These are phyloP conservation scores for Angophora floribunda DNA, from an alignment of 345 rosid genomes.

Conservation along the genomic window DNA sequence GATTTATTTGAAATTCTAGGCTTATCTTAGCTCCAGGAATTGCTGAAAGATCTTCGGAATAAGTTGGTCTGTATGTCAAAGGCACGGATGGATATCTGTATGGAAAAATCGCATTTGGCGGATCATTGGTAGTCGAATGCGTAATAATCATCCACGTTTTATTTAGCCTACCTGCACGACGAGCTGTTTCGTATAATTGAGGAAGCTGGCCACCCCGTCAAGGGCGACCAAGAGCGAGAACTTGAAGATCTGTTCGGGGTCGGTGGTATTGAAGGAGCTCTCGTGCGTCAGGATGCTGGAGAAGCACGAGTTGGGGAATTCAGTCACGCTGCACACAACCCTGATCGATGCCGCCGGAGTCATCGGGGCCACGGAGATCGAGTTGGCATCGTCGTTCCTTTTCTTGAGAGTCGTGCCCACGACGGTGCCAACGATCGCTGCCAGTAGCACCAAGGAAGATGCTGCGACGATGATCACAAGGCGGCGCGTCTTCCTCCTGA, in stretches of 20 bases:
- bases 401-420: background rate
- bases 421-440: background rate
- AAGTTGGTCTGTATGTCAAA: background rate
- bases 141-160: background rate
- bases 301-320: constrained; percentile 13
- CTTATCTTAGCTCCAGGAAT: background rate
- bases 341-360: background rate
- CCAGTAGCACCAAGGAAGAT: background rate
- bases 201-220: constrained; percentile 25
- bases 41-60: background rate
- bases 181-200: constrained; percentile 18
- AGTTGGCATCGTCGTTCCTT: background rate
- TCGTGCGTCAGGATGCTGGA: constrained; percentile 6
- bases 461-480: background rate
- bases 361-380: background rate
- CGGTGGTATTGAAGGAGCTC: background rate
- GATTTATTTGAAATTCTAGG: background rate
- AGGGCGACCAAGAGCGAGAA: constrained; percentile 43
- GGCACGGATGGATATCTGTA: background rate
- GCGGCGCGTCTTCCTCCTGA: background rate
- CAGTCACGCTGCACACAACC: constrained; percentile 10
- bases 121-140: background rate
- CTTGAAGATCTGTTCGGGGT: constrained; percentile 36
- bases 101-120: background rate
- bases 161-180: background rate